phyloP scores from a whole-genome alignment of 495 filamentous ascomycete genomes.

The Antarctomyces pellizariae region DNA sequence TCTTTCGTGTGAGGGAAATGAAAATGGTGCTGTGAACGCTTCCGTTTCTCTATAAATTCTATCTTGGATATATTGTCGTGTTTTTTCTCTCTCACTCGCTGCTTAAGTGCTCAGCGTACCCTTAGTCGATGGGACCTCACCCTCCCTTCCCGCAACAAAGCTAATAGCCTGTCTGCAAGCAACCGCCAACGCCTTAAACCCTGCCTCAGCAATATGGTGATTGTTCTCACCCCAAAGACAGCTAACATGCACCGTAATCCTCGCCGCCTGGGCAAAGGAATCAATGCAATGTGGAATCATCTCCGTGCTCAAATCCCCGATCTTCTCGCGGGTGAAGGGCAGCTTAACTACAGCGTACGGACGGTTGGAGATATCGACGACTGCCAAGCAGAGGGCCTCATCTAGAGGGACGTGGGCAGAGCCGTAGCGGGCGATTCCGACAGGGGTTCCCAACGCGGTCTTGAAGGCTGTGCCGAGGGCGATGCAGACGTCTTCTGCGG shows the following conservation, averaged over 20 bases:
- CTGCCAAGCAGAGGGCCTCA: conserved; percentile 81
- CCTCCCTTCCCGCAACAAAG: conserved; percentile 51
- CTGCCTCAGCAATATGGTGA: conserved; percentile 88
- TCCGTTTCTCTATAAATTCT: too few relatives aligned
- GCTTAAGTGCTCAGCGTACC: conserved; percentile 38
- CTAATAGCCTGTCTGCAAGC: conserved; percentile 55
- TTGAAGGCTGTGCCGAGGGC: conserved; percentile 74
- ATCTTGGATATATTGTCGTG: too few relatives aligned
- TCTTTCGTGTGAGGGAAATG: too few relatives aligned
- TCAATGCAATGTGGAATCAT: conserved; percentile 93
- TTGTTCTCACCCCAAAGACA: conserved; percentile 76
- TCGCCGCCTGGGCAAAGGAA: conserved; percentile 76
- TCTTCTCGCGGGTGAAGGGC: conserved; percentile 67
- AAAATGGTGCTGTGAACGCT: too few relatives aligned
- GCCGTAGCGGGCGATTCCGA: conserved; percentile 75
- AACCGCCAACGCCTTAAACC: conserved; percentile 87
- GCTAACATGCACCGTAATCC: conserved; percentile 86
- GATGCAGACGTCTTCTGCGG: conserved; percentile 85
- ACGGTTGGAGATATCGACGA: conserved; percentile 81
- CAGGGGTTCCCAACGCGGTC: conserved; percentile 43
- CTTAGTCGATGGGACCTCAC: conserved; percentile 88
- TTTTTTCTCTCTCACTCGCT: too few relatives aligned
- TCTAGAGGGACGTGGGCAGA: conserved; percentile 79
- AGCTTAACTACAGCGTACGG: conserved; percentile 66
- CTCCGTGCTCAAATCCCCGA: conserved; percentile 79